Conservation (phyloP, 352 stramenopile species). For the Aphanomyces stellatus region DNA sequence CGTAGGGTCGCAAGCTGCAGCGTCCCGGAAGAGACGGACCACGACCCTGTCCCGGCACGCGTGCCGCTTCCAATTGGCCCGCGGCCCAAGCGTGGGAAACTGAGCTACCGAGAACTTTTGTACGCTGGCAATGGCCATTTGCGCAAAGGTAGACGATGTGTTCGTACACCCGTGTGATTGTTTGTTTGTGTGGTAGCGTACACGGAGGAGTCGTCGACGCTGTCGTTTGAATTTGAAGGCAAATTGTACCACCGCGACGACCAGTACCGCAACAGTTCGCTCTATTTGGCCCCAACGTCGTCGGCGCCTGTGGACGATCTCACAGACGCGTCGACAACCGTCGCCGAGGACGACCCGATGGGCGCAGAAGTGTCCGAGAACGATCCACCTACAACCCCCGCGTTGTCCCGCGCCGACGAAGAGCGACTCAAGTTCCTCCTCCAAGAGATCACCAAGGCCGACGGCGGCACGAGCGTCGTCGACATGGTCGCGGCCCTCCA, state of each 20-base stretch:
- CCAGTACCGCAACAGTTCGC: conserved; percentile 72
- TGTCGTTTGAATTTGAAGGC: conserved; percentile 70
- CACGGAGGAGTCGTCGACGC: conserved; percentile 63
- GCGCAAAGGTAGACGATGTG: conserved; percentile 30
- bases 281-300: conserved; percentile 49
- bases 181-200: conserved; percentile 33
- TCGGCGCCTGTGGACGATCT: neutral
- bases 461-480: neutral
- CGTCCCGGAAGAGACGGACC: conserved; percentile 64
- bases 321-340: no score
- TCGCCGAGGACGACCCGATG: neutral
- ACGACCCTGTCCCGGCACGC: conserved; percentile 40
- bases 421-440: neutral
- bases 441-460: neutral
- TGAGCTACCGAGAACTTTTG: conserved; percentile 75
- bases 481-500: conserved; percentile 3
- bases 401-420: neutral
- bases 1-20: conserved; percentile 47
- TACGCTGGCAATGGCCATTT: conserved; percentile 73
- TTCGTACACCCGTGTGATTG: neutral
- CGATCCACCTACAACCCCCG: neutral
- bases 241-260: conserved; percentile 60
- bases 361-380: neutral
- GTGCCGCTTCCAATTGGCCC: conserved; percentile 27
- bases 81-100: conserved; percentile 43